These are phyloP conservation scores for Vitis hybrid DNA, from an alignment of 177 flowering plant genomes.

Conservation along the genomic window DNA sequence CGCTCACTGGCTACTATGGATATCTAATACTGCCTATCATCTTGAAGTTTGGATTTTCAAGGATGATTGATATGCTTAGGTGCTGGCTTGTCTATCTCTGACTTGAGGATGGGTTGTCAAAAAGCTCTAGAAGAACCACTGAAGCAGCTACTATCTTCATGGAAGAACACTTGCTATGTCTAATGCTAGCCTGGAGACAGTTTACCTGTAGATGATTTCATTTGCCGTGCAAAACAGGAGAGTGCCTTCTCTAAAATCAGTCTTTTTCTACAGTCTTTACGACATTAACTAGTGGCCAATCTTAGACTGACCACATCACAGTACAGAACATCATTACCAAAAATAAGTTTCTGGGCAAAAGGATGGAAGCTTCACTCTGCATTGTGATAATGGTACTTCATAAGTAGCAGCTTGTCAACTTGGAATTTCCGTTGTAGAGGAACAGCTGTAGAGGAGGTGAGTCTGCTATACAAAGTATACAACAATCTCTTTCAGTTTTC, in stretches of 20 bases:
- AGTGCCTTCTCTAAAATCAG: background rate
- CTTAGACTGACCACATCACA: background rate
- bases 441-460: background rate
- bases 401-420: background rate
- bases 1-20: constrained; percentile 10
- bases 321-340: background rate
- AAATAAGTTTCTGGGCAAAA: background rate
- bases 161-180: background rate
- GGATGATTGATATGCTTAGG: constrained; percentile 15
- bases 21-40: constrained; percentile 12
- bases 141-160: background rate
- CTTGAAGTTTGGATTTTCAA: constrained; percentile 15
- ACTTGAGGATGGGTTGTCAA: background rate
- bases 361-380: background rate
- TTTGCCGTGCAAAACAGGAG: background rate
- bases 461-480: background rate
- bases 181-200: background rate
- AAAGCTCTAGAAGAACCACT: background rate
- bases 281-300: constrained; percentile 1
- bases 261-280: background rate
- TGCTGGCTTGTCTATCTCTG: background rate
- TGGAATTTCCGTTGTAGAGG: background rate
- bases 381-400: background rate
- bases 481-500: background rate
- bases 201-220: background rate